Evolutionary conservation across 768 basidiomycete species (phyloP).

Genomic region (Calocybe indica): DNA sequence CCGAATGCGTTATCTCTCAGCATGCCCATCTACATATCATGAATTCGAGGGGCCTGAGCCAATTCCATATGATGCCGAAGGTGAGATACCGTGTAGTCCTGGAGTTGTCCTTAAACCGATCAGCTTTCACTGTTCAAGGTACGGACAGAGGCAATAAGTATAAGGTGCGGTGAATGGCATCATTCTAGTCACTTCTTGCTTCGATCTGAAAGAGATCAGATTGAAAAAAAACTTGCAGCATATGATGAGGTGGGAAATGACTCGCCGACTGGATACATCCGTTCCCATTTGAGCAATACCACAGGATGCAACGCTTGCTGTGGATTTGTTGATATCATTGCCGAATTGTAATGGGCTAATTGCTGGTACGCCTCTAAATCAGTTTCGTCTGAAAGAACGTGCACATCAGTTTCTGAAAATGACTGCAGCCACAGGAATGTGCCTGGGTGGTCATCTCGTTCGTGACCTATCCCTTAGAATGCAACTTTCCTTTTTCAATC

Average conservation of each 20-base stretch:
- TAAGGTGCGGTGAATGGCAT: slow-evolving; percentile 45
- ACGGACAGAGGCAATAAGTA: slow-evolving; percentile 91
- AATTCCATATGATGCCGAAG: slow-evolving; percentile 85
- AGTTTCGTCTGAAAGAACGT: slow-evolving; percentile 1
- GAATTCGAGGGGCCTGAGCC: slow-evolving; percentile 89
- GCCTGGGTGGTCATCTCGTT: slow-evolving; percentile 82
- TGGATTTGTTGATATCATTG: slow-evolving; percentile 69
- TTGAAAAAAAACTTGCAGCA: slow-evolving; percentile 81
- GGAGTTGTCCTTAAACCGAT: slow-evolving; percentile 4
- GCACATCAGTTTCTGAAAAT: not conserved
- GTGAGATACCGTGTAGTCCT: slow-evolving; percentile 23
- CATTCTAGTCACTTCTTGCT: slow-evolving; percentile 2
- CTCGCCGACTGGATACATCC: not conserved
- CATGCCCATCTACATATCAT: slow-evolving; percentile 83
- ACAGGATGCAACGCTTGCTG: slow-evolving; percentile 72
- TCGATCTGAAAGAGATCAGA: slow-evolving; percentile 38
- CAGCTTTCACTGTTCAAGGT: slow-evolving; percentile 30
- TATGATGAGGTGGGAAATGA: slow-evolving; percentile 69
- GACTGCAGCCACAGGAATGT: slow-evolving; percentile 77
- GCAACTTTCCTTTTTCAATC: too few relatives aligned
- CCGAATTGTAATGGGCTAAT: slow-evolving; percentile 90
- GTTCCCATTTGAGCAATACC: not conserved
- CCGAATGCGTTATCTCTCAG: slow-evolving; percentile 26
- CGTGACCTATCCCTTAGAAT: slow-evolving; percentile 14
- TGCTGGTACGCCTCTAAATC: slow-evolving; percentile 46